These are phyloP conservation scores for Fusarium cyanostomum DNA, from an alignment of 2,329 filamentous ascomycete species.

Conservation along the genomic window DNA sequence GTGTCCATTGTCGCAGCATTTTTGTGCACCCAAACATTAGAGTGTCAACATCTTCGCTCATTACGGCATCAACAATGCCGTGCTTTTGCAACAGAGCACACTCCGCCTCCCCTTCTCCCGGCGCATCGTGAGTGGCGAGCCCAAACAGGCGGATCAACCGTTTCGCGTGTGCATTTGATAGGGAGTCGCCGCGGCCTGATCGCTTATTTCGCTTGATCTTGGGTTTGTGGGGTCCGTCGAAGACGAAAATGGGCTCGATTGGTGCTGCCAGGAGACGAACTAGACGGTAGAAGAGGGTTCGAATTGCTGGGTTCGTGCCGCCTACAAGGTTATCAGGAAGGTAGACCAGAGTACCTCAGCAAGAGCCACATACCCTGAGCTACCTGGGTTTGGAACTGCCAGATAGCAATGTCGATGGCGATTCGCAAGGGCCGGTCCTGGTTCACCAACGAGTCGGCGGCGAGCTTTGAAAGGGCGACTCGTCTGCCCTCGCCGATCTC, in stretches of 20 bases:
- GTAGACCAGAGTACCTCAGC: neutral
- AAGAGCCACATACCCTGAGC: constrained; percentile 66
- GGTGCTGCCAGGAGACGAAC: constrained; percentile 78
- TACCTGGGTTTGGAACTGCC: constrained; percentile 93
- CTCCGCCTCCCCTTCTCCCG: constrained; percentile 95
- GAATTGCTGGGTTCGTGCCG: constrained; percentile 87
- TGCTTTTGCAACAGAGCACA: constrained; percentile 85
- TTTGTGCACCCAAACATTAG: constrained; percentile 93
- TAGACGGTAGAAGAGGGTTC: constrained; percentile 92
- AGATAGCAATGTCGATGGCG: constrained; percentile 95
- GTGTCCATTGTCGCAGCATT: constrained; percentile 84
- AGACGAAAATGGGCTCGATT: constrained; percentile 90
- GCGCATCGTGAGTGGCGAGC: constrained; percentile 84
- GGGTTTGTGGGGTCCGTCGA: constrained; percentile 87
- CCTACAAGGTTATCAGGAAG: constrained; percentile 55
- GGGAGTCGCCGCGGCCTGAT: constrained; percentile 69
- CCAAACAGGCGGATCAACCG: constrained; percentile 85
- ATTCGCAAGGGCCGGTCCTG: constrained; percentile 80
- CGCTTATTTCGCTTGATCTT: constrained; percentile 88
- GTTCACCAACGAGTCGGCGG: constrained; percentile 77
- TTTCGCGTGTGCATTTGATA: constrained; percentile 81
- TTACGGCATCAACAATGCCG: constrained; percentile 88
- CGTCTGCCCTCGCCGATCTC: constrained; percentile 85
- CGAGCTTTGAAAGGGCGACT: constrained; percentile 83
- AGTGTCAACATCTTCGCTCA: constrained; percentile 97